Evolutionary conservation across 768 basidiomycete species (phyloP).

Genomic region (Tulasnella sp.): DNA sequence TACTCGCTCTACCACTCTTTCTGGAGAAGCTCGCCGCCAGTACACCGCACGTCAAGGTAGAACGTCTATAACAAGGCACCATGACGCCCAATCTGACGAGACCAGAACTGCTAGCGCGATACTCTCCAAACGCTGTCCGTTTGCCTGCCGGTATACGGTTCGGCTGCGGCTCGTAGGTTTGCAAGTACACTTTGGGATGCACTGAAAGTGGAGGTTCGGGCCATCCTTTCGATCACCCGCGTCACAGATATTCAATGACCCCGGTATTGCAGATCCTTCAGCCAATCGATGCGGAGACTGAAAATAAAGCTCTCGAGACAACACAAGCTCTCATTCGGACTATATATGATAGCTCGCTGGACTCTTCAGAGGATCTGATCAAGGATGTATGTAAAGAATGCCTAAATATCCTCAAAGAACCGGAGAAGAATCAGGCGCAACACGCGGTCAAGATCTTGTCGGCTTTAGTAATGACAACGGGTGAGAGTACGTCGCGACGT

Average conservation of each 20-base stretch:
- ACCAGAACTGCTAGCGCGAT: slow-evolving; percentile 49
- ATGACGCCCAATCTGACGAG: neutral
- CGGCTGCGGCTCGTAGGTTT: slow-evolving; percentile 43
- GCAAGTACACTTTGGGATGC: slow-evolving; percentile 82
- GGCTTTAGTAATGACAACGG: slow-evolving; percentile 62
- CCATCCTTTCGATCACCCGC: neutral
- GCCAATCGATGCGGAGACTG: slow-evolving; percentile 68
- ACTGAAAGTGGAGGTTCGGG: slow-evolving; percentile 71
- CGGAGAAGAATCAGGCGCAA: slow-evolving; percentile 87
- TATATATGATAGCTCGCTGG: slow-evolving; percentile 38
- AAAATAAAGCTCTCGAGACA: slow-evolving; percentile 59
- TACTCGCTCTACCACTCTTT: slow-evolving; percentile 75
- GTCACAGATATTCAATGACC: neutral
- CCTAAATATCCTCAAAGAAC: slow-evolving; percentile 65
- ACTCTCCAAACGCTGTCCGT: slow-evolving; percentile 63
- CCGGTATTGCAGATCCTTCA: slow-evolving; percentile 64
- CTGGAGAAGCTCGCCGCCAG: slow-evolving; percentile 83
- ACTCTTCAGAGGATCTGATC: slow-evolving; percentile 43
- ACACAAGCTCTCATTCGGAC: slow-evolving; percentile 63
- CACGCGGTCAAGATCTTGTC: slow-evolving; percentile 78
- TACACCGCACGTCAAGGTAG: slow-evolving; percentile 63
- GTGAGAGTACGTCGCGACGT: slow-evolving; percentile 36
- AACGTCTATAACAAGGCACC: neutral
- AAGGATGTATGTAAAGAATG: slow-evolving; percentile 73
- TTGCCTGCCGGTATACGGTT: slow-evolving; percentile 81